Conservation (phyloP, 2,329 filamentous ascomycete species). For the Ophiocordyceps sinensis region DNA sequence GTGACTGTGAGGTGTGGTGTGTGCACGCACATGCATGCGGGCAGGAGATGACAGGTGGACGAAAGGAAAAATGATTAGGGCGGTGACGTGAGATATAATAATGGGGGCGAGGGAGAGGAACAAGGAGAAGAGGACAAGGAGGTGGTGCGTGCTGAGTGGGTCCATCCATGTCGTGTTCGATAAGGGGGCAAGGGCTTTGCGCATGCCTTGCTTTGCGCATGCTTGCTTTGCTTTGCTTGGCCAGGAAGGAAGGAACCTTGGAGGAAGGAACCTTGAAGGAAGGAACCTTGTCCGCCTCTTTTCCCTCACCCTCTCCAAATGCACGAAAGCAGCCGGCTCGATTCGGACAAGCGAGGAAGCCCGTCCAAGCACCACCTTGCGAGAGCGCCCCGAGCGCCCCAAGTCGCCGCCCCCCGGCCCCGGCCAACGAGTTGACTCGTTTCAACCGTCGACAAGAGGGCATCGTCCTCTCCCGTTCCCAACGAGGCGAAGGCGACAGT, state of each 20-base stretch:
- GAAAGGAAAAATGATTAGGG: conserved; percentile 2
- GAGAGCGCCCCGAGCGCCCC: no score
- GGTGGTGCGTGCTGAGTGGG: neutral
- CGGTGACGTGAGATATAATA: conserved; percentile 9
- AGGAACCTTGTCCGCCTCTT: neutral
- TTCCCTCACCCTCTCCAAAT: neutral
- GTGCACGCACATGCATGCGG: conserved; percentile 1
- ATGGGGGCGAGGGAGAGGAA: neutral
- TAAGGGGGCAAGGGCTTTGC: conserved; percentile 1
- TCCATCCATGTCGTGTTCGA: neutral
- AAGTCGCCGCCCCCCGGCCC: no score
- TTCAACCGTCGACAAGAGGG: no score
- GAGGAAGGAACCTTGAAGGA: no score
- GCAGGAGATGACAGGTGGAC: conserved; percentile 7
- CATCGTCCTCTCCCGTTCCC: no score
- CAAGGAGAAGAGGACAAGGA: neutral
- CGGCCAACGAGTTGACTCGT: no score
- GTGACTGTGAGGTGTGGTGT: neutral
- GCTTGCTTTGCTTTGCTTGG: no score
- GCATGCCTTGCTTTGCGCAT: conserved; percentile 1
- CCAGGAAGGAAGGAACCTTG: neutral
- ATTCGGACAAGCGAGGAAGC: neutral
- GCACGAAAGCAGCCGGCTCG: conserved; percentile 1
- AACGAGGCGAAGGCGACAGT: no score
- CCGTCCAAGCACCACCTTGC: no score